Evolutionary conservation across 768 basidiomycete genomes (phyloP).

Genomic region (Termitomyces sp.): DNA sequence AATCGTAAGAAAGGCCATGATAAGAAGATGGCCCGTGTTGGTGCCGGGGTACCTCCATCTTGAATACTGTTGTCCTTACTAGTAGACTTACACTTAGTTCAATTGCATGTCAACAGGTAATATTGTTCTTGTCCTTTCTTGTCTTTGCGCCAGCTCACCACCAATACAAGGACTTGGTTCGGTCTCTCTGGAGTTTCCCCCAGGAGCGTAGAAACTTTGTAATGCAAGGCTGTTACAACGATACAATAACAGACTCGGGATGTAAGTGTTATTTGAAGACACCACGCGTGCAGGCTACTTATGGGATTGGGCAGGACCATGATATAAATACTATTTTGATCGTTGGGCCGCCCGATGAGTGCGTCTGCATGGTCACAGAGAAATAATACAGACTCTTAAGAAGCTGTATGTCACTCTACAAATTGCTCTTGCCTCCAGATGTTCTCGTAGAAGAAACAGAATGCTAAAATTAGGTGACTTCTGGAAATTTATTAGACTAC

Average conservation of each 20-base stretch:
- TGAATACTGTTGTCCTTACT: not conserved
- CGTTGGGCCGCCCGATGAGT: too few species aligned
- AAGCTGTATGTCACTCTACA: too few species aligned
- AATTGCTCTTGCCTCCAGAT: too few species aligned
- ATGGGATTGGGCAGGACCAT: not conserved
- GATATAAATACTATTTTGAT: not conserved
- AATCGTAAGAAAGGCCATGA: constrained; percentile 84
- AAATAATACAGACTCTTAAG: too few species aligned
- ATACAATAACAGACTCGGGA: not conserved
- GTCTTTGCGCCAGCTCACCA: not conserved
- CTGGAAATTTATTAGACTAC: too few species aligned
- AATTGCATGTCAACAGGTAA: not conserved
- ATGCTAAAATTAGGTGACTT: too few species aligned
- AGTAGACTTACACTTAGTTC: not conserved
- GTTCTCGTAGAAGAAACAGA: too few species aligned
- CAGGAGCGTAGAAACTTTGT: not conserved
- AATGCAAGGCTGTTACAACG: not conserved
- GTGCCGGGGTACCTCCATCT: constrained; percentile 30
- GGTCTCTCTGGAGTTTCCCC: too few species aligned
- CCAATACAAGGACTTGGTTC: not conserved
- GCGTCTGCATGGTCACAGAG: too few species aligned
- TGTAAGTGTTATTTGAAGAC: not conserved
- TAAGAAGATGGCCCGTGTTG: constrained; percentile 79
- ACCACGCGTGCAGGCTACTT: too few species aligned
- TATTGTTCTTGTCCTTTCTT: not conserved